phyloP scores from a whole-genome alignment of 345 rosid genomes.

The Erodium maritimum region DNA sequence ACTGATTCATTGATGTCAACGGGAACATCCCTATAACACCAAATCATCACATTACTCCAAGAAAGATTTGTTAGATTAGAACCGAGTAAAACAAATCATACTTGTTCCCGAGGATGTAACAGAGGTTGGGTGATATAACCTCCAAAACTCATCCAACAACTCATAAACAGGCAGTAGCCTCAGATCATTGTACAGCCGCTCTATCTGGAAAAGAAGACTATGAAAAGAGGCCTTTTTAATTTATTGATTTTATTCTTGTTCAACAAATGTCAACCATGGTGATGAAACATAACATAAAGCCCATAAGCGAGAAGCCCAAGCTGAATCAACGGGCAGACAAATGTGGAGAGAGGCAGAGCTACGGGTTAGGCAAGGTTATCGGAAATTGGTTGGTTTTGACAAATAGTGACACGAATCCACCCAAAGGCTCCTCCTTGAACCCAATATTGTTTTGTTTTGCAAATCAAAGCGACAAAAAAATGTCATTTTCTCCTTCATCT shows the following conservation, averaged over 20 bases:
- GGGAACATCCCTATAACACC: conserved; percentile 14
- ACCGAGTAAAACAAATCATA: conserved; percentile 1
- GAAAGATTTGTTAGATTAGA: too few species aligned
- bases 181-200: conserved; percentile 15
- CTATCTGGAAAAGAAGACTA: conserved; percentile 13
- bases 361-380: neutral
- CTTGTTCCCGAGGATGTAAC: conserved; percentile 17
- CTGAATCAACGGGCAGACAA: too few species aligned
- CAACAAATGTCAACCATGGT: too few species aligned
- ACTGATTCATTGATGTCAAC: conserved; percentile 24
- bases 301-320: too few species aligned
- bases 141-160: conserved; percentile 18
- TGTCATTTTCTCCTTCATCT: neutral
- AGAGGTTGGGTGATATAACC: conserved; percentile 11
- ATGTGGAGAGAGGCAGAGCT: too few species aligned
- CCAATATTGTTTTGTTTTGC: neutral
- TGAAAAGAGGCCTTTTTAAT: too few species aligned
- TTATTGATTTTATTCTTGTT: too few species aligned
- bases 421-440: neutral
- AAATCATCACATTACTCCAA: too few species aligned
- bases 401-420: neutral
- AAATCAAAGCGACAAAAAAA: neutral
- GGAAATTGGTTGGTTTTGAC: neutral
- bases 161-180: conserved; percentile 16
- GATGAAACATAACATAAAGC: too few species aligned